These are phyloP conservation scores for Paxillus involutus DNA, from an alignment of 768 basidiomycete species.

Conservation along the genomic window DNA sequence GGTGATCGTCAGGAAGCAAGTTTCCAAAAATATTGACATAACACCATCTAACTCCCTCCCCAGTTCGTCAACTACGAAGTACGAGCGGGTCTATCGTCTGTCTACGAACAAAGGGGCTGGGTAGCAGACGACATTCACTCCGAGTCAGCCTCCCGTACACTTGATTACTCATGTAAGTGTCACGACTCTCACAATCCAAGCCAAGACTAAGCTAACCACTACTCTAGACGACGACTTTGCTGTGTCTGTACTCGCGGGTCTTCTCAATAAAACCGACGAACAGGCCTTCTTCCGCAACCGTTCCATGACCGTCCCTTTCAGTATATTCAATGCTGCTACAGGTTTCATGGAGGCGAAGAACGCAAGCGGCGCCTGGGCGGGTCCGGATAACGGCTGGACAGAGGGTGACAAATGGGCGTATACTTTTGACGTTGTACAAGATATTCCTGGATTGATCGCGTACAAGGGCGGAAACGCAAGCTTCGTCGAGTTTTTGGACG, in stretches of 20 bases:
- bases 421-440: slow-evolving; percentile 76
- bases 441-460: slow-evolving; percentile 59
- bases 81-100: slow-evolving; percentile 70
- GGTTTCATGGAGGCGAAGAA: slow-evolving; percentile 85
- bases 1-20: slow-evolving; percentile 69
- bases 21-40: neutral
- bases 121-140: slow-evolving; percentile 79
- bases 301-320: slow-evolving; percentile 54
- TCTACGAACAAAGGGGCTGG: slow-evolving; percentile 70
- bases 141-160: slow-evolving; percentile 74
- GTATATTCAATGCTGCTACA: slow-evolving; percentile 61
- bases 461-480: slow-evolving; percentile 61
- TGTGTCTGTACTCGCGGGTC: slow-evolving; percentile 57
- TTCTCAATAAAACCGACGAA: slow-evolving; percentile 50
- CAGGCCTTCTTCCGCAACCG: slow-evolving; percentile 56
- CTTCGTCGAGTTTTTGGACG: slow-evolving; percentile 69
- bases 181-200: neutral
- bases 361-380: slow-evolving; percentile 69
- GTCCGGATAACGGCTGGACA: slow-evolving; percentile 73
- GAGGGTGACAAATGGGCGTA: slow-evolving; percentile 82
- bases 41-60: neutral
- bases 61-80: slow-evolving; percentile 79
- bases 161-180: slow-evolving; percentile 73
- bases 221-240: slow-evolving; percentile 75
- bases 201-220: neutral